Evolutionary conservation across 2,329 filamentous ascomycete species (phyloP).

Genomic region (Pseudogymnoascus sp.): DNA sequence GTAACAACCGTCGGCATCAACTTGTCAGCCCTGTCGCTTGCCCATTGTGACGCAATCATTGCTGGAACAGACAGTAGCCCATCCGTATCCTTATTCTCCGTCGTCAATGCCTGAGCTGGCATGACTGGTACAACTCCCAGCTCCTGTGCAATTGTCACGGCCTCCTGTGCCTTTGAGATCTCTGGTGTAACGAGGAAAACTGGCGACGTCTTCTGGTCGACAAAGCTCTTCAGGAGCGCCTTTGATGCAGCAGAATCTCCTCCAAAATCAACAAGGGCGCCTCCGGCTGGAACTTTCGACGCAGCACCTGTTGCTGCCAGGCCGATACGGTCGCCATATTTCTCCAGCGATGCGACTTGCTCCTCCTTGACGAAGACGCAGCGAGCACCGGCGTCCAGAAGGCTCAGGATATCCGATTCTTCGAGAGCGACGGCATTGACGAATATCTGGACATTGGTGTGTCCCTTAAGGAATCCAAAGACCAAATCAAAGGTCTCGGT

Average conservation of each 20-base stretch:
- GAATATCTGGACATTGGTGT: constrained; percentile 53
- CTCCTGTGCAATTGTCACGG: constrained; percentile 20
- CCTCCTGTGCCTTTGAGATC: constrained; percentile 14
- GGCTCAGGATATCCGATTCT: constrained; percentile 61
- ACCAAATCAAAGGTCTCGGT: constrained; percentile 22
- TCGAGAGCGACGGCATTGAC: constrained; percentile 67
- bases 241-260: constrained; percentile 36
- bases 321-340: constrained; percentile 49
- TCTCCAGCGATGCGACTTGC: constrained; percentile 52
- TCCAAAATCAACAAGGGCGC: constrained; percentile 20
- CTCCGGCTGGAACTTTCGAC: constrained; percentile 26
- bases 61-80: constrained; percentile 57
- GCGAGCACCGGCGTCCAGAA: constrained; percentile 77
- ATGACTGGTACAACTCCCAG: constrained; percentile 60
- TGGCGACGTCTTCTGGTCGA: constrained; percentile 22
- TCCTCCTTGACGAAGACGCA: constrained; percentile 73
- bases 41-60: constrained; percentile 66
- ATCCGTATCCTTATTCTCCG: constrained; percentile 50
- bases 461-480: constrained; percentile 38
- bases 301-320: constrained; percentile 28
- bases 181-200: constrained; percentile 22
- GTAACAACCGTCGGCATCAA: constrained; percentile 86
- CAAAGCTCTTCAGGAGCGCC: constrained; percentile 19
- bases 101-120: constrained; percentile 60
- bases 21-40: constrained; percentile 73